Evolutionary conservation across 768 basidiomycete species (phyloP).

Genomic region (Hirschioporus abietinus): DNA sequence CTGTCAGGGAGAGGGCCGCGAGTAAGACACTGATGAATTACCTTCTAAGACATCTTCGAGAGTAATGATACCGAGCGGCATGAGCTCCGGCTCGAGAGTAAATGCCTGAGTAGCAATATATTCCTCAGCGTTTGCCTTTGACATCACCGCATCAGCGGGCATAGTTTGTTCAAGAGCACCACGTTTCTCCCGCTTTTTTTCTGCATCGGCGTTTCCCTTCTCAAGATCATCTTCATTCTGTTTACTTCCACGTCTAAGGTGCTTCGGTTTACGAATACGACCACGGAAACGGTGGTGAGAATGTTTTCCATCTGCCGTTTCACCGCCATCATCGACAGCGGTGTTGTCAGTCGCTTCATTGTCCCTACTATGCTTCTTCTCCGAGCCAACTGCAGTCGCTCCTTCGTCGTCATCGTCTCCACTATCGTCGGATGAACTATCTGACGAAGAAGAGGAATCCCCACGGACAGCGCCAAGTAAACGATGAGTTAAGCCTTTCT

Average conservation of each 20-base stretch:
- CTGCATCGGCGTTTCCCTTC: constrained; percentile 26
- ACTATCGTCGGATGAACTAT: constrained; percentile 40
- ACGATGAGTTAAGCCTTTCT: constrained; percentile 73
- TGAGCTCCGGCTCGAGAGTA: constrained; percentile 65
- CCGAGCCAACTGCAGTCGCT: constrained; percentile 18
- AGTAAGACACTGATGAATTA: constrained; percentile 20
- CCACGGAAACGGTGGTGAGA: background rate
- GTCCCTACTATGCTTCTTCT: constrained; percentile 20
- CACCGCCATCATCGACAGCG: constrained; percentile 21
- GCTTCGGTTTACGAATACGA: background rate
- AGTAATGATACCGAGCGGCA: constrained; percentile 88
- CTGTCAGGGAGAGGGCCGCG: background rate
- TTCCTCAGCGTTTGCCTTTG: constrained; percentile 68
- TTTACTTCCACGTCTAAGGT: constrained; percentile 21
- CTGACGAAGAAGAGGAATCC: constrained; percentile 37
- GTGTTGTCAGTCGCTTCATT: constrained; percentile 21
- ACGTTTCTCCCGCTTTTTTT: constrained; percentile 21
- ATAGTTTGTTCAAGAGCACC: constrained; percentile 70
- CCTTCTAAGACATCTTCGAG: constrained; percentile 92
- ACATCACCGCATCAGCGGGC: constrained; percentile 83
- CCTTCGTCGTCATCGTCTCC: constrained; percentile 25
- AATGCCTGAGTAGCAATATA: constrained; percentile 31
- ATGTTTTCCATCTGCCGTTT: constrained; percentile 2
- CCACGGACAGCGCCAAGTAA: constrained; percentile 72
- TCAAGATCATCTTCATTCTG: constrained; percentile 24